A percentile compares a stretch with the other conserved stretches of the same genome.
These are phyloP conservation scores for Westerdykella sp. DNA, from an alignment of 2,329 filamentous ascomycete genomes.

Conservation along the genomic window DNA sequence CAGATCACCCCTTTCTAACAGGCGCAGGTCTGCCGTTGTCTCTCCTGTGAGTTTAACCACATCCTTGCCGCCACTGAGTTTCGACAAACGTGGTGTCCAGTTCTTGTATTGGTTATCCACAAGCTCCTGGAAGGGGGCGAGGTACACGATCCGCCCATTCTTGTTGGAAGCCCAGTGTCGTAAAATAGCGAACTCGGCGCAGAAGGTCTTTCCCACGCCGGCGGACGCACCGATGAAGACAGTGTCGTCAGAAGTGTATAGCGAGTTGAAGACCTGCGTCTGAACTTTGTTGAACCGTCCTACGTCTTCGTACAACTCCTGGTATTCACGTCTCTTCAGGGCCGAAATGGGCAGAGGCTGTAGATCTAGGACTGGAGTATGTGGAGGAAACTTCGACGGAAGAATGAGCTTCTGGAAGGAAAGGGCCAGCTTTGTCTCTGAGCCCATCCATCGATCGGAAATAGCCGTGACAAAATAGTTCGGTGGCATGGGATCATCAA, in stretches of 20 bases:
- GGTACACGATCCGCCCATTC: constrained; percentile 77
- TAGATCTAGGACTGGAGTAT: constrained; percentile 85
- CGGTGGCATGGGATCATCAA: constrained; percentile 95
- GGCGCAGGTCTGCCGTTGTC: constrained; percentile 80
- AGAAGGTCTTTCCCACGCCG: constrained; percentile 93
- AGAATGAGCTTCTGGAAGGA: constrained; percentile 93
- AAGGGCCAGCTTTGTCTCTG: constrained; percentile 85
- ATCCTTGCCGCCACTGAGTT: constrained; percentile 73
- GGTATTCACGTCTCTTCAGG: constrained; percentile 77
- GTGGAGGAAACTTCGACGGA: constrained; percentile 90
- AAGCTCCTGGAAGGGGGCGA: constrained; percentile 91
- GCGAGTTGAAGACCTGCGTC: constrained; percentile 91
- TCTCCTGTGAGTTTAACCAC: constrained; percentile 93
- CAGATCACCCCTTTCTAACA: constrained; percentile 80
- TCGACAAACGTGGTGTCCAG: constrained; percentile 72
- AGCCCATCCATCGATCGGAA: constrained; percentile 97
- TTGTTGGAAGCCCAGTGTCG: constrained; percentile 74
- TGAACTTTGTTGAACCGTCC: constrained; percentile 94
- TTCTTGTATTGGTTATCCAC: constrained; percentile 75
- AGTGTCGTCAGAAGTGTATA: constrained; percentile 87
- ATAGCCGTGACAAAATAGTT: constrained; percentile 97
- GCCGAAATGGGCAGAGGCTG: constrained; percentile 86
- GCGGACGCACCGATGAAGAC: constrained; percentile 90
- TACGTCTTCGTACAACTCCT: constrained; percentile 75
- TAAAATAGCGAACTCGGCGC: constrained; percentile 87